These are phyloP conservation scores for Anthracocystis setariae DNA, from an alignment of 1,284 basidiomycete genomes.

Conservation along the genomic window DNA sequence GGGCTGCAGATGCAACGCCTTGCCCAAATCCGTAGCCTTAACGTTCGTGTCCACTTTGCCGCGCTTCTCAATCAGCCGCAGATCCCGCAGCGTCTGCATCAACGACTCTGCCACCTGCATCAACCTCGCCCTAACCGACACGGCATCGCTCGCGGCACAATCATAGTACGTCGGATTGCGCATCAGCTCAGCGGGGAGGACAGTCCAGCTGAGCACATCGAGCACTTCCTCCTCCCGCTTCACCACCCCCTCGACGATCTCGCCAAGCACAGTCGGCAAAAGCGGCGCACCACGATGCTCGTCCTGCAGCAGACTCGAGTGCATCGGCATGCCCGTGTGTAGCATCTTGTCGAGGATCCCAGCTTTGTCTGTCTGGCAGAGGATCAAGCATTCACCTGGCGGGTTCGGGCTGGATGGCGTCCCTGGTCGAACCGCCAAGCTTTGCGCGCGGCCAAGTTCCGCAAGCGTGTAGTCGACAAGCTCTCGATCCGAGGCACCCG, in stretches of 20 bases:
- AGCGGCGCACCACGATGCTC: slow-evolving; percentile 31
- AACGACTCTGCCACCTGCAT: slow-evolving; percentile 28
- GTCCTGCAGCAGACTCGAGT: slow-evolving; percentile 78
- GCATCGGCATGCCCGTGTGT: slow-evolving; percentile 85
- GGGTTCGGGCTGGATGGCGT: slow-evolving; percentile 50
- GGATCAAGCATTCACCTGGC: slow-evolving; percentile 74
- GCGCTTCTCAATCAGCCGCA: slow-evolving; percentile 22
- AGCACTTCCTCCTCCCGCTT: slow-evolving; percentile 70
- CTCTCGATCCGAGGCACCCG: slow-evolving; percentile 72
- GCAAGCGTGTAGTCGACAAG: slow-evolving; percentile 81
- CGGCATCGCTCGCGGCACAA: slow-evolving; percentile 56
- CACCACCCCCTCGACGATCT: slow-evolving; percentile 32
- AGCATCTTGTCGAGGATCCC: slow-evolving; percentile 81
- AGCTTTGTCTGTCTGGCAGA: slow-evolving; percentile 87
- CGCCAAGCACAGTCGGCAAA: slow-evolving; percentile 41
- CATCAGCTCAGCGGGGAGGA: slow-evolving; percentile 77
- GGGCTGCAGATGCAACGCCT: slow-evolving; percentile 34
- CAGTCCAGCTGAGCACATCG: slow-evolving; percentile 84
- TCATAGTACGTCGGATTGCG: slow-evolving; percentile 91
- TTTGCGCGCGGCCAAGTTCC: slow-evolving; percentile 91
- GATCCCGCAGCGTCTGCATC: slow-evolving; percentile 21
- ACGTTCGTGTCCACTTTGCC: slow-evolving; percentile 3
- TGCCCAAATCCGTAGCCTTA: slow-evolving; percentile 33
- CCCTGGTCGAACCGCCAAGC: slow-evolving; percentile 78
- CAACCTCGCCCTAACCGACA: slow-evolving; percentile 33